Percentiles rank a stretch among this genome's conserved stretches.
Evolutionary conservation across 306 rosid species (phyloP).

Genomic region (Vachellia pachyceras): DNA sequence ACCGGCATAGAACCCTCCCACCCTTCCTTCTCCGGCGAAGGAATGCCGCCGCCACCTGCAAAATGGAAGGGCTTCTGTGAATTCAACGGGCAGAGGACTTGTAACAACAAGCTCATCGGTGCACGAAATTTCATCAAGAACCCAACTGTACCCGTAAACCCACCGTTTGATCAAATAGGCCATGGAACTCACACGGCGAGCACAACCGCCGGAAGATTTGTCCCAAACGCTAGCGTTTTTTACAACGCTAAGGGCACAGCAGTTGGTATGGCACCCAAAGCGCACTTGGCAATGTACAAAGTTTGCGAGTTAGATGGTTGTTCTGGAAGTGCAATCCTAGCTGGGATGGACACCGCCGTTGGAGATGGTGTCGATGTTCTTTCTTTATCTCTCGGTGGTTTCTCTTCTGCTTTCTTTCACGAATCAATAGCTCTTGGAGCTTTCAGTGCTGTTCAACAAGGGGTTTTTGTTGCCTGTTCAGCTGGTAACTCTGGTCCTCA

Average conservation of each 20-base stretch:
- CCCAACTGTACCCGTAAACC: no score
- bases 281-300: constrained; percentile 70
- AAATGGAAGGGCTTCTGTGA: constrained; percentile 86
- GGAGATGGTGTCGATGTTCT: constrained; percentile 76
- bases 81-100: constrained; percentile 47
- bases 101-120: constrained; percentile 81
- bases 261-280: constrained; percentile 66
- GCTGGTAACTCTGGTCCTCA: constrained; percentile 70
- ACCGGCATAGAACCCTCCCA: constrained; percentile 67
- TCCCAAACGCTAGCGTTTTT: constrained; percentile 46
- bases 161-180: no score
- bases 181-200: constrained; percentile 84
- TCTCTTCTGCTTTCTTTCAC: constrained; percentile 51
- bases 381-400: constrained; percentile 70
- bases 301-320: constrained; percentile 46
- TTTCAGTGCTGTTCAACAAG: constrained; percentile 59
- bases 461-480: constrained; percentile 71
- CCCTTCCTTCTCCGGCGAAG: constrained; percentile 63
- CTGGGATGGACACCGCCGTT: constrained; percentile 54
- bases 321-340: constrained; percentile 49
- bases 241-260: constrained; percentile 74
- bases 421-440: constrained; percentile 73
- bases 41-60: constrained; percentile 65
- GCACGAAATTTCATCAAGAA: constrained; percentile 53
- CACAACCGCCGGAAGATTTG: constrained; percentile 63